Conservation (phyloP, 2,329 filamentous ascomycete species). For the Ascochyta rabiei region DNA sequence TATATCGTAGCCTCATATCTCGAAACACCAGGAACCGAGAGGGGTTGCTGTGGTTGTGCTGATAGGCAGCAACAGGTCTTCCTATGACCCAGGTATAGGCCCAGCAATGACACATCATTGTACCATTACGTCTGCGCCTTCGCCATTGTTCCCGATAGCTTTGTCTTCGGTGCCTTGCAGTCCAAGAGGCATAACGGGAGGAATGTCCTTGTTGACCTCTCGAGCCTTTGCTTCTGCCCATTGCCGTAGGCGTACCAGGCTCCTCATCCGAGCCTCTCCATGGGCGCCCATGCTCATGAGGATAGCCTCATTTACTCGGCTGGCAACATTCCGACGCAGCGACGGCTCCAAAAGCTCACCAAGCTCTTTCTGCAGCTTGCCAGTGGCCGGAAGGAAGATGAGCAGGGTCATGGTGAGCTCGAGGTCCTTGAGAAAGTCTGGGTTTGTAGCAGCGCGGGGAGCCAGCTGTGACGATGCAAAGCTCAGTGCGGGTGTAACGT, state of each 20-base stretch:
- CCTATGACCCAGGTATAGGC: not conserved
- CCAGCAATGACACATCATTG: slow-evolving; percentile 15
- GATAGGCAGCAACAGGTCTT: no score
- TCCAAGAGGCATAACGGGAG: slow-evolving; percentile 50
- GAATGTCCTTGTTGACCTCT: slow-evolving; percentile 51
- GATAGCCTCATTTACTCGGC: slow-evolving; percentile 87
- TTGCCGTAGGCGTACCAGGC: slow-evolving; percentile 78
- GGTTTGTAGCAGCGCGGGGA: slow-evolving; percentile 81
- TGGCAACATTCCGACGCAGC: slow-evolving; percentile 82
- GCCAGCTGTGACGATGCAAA: slow-evolving; percentile 90
- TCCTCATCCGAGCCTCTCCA: slow-evolving; percentile 80
- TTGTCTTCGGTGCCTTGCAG: slow-evolving; percentile 45
- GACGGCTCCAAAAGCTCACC: slow-evolving; percentile 78
- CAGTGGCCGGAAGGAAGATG: slow-evolving; percentile 73
- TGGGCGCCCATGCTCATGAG: slow-evolving; percentile 73
- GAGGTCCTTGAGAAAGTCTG: slow-evolving; percentile 81
- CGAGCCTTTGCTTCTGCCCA: slow-evolving; percentile 78
- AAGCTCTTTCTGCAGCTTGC: slow-evolving; percentile 76
- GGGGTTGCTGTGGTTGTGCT: not conserved
- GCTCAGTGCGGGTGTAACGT: slow-evolving; percentile 79
- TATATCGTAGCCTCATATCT: not conserved
- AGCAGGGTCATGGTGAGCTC: slow-evolving; percentile 93
- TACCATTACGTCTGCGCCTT: slow-evolving; percentile 46
- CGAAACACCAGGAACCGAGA: not conserved
- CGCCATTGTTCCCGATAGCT: slow-evolving; percentile 43